phyloP scores from a whole-genome alignment of 2,329 filamentous ascomycete species.

The Trichoderma sp. region DNA sequence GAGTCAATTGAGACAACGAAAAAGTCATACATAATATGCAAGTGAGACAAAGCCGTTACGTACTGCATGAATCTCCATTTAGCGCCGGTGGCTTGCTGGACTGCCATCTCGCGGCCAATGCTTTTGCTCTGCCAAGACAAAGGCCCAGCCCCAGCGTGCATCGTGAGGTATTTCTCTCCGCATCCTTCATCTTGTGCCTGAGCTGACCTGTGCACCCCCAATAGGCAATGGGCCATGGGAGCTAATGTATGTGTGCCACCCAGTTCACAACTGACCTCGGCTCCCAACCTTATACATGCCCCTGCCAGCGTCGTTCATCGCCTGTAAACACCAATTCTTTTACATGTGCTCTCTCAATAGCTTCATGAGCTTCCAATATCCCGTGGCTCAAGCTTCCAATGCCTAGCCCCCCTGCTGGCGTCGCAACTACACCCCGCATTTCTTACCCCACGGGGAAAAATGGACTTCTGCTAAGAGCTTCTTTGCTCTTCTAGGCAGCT shows the following conservation, averaged over 20 bases:
- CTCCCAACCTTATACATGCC: slow-evolving; percentile 2
- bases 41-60: not conserved
- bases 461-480: not conserved
- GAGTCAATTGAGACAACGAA: too few relatives aligned
- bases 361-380: not conserved
- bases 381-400: not conserved
- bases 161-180: not conserved
- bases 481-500: slow-evolving; percentile 21
- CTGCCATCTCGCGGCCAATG: not conserved
- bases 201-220: not conserved
- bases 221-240: not conserved
- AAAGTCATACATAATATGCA: not conserved
- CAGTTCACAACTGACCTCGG: slow-evolving; percentile 8
- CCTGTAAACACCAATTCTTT: not conserved
- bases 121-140: not conserved
- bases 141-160: not conserved
- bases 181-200: slow-evolving; percentile 15
- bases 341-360: slow-evolving; percentile 13
- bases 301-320: not conserved
- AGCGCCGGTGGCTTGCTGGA: slow-evolving; percentile 10
- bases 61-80: not conserved
- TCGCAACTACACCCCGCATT: slow-evolving; percentile 21
- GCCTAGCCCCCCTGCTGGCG: not conserved
- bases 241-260: not conserved
- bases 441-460: slow-evolving; percentile 24